Conservation (phyloP, 140 eudicot genomes). For the Stevia rebaudiana region DNA sequence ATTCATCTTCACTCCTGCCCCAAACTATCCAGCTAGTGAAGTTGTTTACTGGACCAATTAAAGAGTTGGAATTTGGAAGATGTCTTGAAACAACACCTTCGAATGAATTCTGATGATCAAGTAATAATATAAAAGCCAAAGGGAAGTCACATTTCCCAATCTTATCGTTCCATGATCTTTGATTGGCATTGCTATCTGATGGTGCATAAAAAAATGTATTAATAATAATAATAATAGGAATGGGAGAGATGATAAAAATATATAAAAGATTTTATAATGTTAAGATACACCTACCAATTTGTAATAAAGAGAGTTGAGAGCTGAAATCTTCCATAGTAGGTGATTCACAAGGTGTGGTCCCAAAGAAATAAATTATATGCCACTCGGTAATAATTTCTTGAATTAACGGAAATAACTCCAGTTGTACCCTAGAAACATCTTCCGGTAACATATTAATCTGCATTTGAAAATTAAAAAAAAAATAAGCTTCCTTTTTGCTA, state of each 20-base stretch:
- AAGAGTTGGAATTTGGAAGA: conserved; percentile 53
- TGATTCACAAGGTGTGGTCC: conserved; percentile 78
- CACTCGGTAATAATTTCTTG: conserved; percentile 83
- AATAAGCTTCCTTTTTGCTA: background rate
- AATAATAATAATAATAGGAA: background rate
- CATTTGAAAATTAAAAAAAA: conserved; percentile 27
- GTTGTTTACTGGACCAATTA: conserved; percentile 48
- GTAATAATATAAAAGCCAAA: conserved; percentile 56
- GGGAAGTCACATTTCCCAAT: conserved; percentile 77
- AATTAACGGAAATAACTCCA: conserved; percentile 75
- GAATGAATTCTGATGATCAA: conserved; percentile 41
- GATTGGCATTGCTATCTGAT: conserved; percentile 52
- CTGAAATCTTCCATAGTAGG: conserved; percentile 82
- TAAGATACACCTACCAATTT: conserved; percentile 54
- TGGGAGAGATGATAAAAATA: conserved; percentile 1
- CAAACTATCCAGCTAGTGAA: conserved; percentile 86
- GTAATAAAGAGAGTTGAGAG: conserved; percentile 70
- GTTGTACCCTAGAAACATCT: conserved; percentile 75
- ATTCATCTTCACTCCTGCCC: conserved; percentile 62
- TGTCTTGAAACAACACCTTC: conserved; percentile 38
- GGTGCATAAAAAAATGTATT: conserved; percentile 8
- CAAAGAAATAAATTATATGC: conserved; percentile 77
- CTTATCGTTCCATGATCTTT: conserved; percentile 69
- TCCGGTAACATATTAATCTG: conserved; percentile 73
- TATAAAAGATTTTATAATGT: background rate